Evolutionary conservation across 2,329 filamentous ascomycete genomes (phyloP).

Genomic region (Fusarium cyanostomum): DNA sequence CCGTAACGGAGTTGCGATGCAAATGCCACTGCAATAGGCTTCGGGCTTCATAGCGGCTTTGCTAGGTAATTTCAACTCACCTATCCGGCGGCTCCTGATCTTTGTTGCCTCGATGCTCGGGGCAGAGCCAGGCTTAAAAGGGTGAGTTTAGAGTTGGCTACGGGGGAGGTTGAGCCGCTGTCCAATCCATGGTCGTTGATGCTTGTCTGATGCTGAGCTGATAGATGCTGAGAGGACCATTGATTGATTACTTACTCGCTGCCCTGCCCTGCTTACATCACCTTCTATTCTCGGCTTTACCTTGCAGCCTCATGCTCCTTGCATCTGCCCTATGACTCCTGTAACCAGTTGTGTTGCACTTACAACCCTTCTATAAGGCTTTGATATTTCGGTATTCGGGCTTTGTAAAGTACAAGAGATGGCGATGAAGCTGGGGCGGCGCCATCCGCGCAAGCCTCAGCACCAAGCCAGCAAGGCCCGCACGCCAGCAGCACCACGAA

Average conservation of each 20-base stretch:
- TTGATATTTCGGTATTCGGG: constrained; percentile 16
- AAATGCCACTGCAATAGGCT: neutral
- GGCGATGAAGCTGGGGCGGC: constrained; percentile 20
- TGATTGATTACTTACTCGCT: constrained; percentile 10
- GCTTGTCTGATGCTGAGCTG: constrained; percentile 13
- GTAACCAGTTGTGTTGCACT: constrained; percentile 8
- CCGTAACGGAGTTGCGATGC: constrained; percentile 19
- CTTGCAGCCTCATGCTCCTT: constrained; percentile 6
- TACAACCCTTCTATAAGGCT: constrained; percentile 4
- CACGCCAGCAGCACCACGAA: neutral
- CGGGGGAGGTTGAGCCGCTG: neutral
- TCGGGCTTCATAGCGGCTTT: neutral
- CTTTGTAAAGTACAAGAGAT: constrained; percentile 1
- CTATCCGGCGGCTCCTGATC: constrained; percentile 6
- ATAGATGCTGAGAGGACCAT: constrained; percentile 8
- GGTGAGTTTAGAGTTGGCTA: constrained; percentile 13
- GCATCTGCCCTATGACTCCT: constrained; percentile 2
- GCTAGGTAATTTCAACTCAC: neutral
- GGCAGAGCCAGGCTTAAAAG: neutral
- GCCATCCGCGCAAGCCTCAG: constrained; percentile 20
- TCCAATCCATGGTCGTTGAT: neutral
- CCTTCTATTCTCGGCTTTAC: constrained; percentile 14
- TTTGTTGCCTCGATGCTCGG: neutral
- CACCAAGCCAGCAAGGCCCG: neutral
- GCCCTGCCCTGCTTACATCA: constrained; percentile 30